Evolutionary conservation across 1,139 yeast genomes (phyloP).

Genomic region (Saccharomyces hybrid): DNA sequence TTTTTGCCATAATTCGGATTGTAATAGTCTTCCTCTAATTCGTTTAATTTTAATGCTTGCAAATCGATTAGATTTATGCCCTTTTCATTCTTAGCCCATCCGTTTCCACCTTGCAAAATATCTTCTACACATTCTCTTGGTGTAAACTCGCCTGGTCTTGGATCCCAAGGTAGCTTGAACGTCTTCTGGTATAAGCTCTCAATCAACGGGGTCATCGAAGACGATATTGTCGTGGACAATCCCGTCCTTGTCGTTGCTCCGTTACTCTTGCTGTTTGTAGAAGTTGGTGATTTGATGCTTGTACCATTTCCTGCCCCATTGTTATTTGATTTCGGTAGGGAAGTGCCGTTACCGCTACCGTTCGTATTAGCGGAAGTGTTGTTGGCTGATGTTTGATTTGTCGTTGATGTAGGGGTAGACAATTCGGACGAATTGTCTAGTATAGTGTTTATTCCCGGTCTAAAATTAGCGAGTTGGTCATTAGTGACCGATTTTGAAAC

Average conservation of each 20-base stretch:
- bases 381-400: slow-evolving; percentile 11
- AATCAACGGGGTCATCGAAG: slow-evolving; percentile 39
- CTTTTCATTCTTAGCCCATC: slow-evolving; percentile 49
- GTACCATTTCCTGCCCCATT: neutral
- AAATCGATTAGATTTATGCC: slow-evolving; percentile 38
- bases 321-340: neutral
- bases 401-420: neutral
- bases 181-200: slow-evolving; percentile 51
- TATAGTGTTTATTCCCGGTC: slow-evolving; percentile 20
- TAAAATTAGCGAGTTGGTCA: slow-evolving; percentile 19
- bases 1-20: slow-evolving; percentile 1
- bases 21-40: slow-evolving; percentile 17
- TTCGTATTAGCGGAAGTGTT: slow-evolving; percentile 2
- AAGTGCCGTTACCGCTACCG: slow-evolving; percentile 2
- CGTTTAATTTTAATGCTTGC: slow-evolving; percentile 31
- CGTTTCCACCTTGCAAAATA: slow-evolving; percentile 66
- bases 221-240: slow-evolving; percentile 13
- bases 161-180: slow-evolving; percentile 71
- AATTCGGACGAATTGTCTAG: slow-evolving; percentile 12
- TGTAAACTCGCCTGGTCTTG: slow-evolving; percentile 61
- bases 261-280: neutral
- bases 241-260: slow-evolving; percentile 5
- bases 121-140: slow-evolving; percentile 72
- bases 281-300: slow-evolving; percentile 1
- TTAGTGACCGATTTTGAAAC: slow-evolving; percentile 12